Evolutionary conservation across 2,329 filamentous ascomycete genomes (phyloP), one percentile per base, ranked within the genome.

Genomic region (Alternaria consortialis): DNA sequence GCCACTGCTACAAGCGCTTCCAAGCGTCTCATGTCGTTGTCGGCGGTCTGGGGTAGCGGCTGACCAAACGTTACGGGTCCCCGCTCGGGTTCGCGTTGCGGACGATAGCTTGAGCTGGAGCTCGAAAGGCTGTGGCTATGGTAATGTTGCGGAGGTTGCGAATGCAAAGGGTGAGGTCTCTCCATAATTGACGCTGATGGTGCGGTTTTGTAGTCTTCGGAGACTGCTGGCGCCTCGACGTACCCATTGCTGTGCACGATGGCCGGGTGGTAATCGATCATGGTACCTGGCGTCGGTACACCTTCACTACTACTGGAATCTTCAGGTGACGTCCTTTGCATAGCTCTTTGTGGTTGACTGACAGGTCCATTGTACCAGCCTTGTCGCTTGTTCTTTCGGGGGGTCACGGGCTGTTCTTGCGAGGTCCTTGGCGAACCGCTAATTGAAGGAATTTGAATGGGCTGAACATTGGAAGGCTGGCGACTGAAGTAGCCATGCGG

Each of bases 331-430:
- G 84, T 84, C 12, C 84, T 81, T 53, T 84, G 83, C 39, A 74
- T 62, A n/a, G 61, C 66, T 53, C 69, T 64, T 31, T 68, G 66
- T 8, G 71, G 60, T 53, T 77, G 67, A 36, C 68, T 62, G 17
- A 81, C 63, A 27, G 84, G 84, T 11, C 84, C 85, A 59, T 91
- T 87, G 69, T 92, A 92, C 90, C 90, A 93, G 1, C 85, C 91
- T 60, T 90, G 88, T 3, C 91, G 85, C 72, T 91, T 91, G 31
- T 81, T 81, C 64, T 87, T 88, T 8, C 87, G 84, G 4, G 86
- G 82, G 0, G 86, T 87, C 9, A 84, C 80, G 34, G 78, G 76
- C 36, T 62, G 74, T 59, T 78, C 76, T 66, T 76, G 79, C 64
- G 67, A 80, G 60, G 75, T 77, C 71, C 72, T 65, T 72, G 66